Base-by-base conservation (phyloP, 306 rosid species). In the Coriaria nepalensis region DNA sequence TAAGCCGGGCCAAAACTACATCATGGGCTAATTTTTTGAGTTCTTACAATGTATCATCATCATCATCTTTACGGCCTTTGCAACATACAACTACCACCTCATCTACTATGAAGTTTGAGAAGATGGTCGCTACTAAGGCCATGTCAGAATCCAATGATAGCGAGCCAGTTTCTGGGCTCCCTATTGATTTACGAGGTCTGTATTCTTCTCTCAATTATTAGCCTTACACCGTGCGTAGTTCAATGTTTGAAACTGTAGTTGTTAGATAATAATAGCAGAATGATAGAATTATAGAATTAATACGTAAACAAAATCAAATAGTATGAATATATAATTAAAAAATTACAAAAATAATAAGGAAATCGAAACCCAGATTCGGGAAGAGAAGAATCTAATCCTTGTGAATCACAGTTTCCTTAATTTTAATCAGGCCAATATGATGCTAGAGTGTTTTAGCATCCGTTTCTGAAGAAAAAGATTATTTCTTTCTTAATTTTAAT, bases 121-220 rank as follows among this genome's bases (percentile, higher is more conserved):
- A 61, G 61, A n/a, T 65, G 50, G 29, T 20, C 29, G 48, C 57
- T 38, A 73, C 76, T 9, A 88, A 64, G 64, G 97, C 95, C 35
- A 52, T 50, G 73, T 62, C 86, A 43, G 70, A 55, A 59, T 59
- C 82, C 55, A 70, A 68, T 50, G 78, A 77, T 59, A 64, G 37
- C 65, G 68, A 66, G 42, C 76, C 72, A 33, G 71, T 40, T 56
- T 36, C 90, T 0, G 96, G 96, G 57, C 66, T 88, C 72, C 87
- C 95, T 32, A 88, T 88, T 62, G 70, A 88, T 76, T 71, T 88
- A 66, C 80, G 41, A 76, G 96, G 96, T 83, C 29, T 20, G 1
- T 44, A 40, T 10, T 39, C 46, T 53, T 54, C 57, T 10, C 41
- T 54, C 42, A 12, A 8, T 13, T 2, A 6, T 29, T 56, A 4